Evolutionary conservation across 208 protist species (phyloP).

Genomic region (Leptomonas seymouri): DNA sequence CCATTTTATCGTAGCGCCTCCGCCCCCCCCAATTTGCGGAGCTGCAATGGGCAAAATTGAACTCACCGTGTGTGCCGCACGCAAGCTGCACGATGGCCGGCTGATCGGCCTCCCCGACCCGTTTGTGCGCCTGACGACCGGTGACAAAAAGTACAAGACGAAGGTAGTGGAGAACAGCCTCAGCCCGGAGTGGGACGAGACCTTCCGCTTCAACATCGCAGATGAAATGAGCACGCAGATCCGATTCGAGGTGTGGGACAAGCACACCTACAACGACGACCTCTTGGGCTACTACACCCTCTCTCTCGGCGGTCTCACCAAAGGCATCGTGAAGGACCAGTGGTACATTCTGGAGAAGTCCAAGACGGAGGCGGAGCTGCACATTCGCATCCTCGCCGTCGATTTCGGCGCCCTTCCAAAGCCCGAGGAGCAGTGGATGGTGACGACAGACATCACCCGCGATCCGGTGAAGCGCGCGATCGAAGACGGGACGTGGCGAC

Average conservation of each 20-base stretch:
- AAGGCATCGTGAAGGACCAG: slow-evolving; percentile 63
- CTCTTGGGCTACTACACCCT: slow-evolving; percentile 69
- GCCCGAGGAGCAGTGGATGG: slow-evolving; percentile 55
- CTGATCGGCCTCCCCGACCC: slow-evolving; percentile 56
- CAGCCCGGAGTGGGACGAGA: slow-evolving; percentile 71
- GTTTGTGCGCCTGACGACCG: slow-evolving; percentile 55
- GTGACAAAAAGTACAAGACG: slow-evolving; percentile 70
- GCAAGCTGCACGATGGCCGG: slow-evolving; percentile 55
- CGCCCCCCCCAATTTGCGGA: background rate
- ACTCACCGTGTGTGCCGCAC: slow-evolving; percentile 65
- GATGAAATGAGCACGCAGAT: slow-evolving; percentile 60
- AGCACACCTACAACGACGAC: slow-evolving; percentile 58
- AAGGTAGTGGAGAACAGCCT: slow-evolving; percentile 53
- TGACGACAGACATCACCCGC: slow-evolving; percentile 56
- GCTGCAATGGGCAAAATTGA: slow-evolving; percentile 75
- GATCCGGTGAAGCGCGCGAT: slow-evolving; percentile 54
- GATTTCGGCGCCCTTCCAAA: slow-evolving; percentile 64
- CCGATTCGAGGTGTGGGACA: slow-evolving; percentile 69
- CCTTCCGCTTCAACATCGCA: slow-evolving; percentile 69
- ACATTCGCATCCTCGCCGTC: slow-evolving; percentile 62
- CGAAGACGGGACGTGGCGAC: slow-evolving; percentile 44
- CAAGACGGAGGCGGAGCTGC: slow-evolving; percentile 65
- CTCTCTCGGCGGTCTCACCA: slow-evolving; percentile 47
- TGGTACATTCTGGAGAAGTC: slow-evolving; percentile 68
- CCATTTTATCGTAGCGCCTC: background rate